Conservation (phyloP, 768 basidiomycete genomes). For the Russula brevipes region DNA sequence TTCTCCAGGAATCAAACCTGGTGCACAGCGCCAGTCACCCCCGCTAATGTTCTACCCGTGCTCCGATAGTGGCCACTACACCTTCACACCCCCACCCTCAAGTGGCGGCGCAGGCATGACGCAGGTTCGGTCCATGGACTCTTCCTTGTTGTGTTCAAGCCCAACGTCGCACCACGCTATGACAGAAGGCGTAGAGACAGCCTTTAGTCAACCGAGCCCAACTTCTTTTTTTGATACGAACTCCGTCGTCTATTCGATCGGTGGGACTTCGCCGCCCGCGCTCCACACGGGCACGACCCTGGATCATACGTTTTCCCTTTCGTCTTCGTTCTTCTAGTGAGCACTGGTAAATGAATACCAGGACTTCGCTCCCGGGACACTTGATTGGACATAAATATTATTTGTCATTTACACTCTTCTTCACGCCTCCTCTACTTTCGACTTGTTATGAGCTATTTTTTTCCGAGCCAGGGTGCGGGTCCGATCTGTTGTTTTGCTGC, state of each 20-base stretch:
- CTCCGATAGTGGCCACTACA: constrained; percentile 22
- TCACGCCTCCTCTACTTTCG: constrained; percentile 1
- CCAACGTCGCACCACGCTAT: constrained; percentile 17
- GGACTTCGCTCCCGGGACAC: background rate
- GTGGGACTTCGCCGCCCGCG: constrained; percentile 14
- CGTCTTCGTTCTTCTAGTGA: constrained; percentile 22
- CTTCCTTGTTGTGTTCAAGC: constrained; percentile 17
- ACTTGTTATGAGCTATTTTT: background rate
- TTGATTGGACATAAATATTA: constrained; percentile 14
- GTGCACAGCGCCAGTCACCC: constrained; percentile 11
- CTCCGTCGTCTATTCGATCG: constrained; percentile 21
- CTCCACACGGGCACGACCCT: constrained; percentile 18
- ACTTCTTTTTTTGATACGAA: constrained; percentile 16
- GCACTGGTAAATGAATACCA: background rate
- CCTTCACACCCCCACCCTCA: constrained; percentile 18
- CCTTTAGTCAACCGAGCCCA: constrained; percentile 16
- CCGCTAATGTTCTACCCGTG: constrained; percentile 21
- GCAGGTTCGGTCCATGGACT: constrained; percentile 13
- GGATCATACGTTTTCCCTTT: constrained; percentile 21
- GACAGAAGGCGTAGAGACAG: constrained; percentile 16
- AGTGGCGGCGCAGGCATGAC: background rate
- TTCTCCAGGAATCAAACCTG: constrained; percentile 12
- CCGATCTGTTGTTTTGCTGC: constrained; percentile 5
- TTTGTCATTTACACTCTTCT: constrained; percentile 5
- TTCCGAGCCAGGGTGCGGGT: background rate